Conservation (phyloP, 2,329 filamentous ascomycete species). For the Trichoderma hamatum region DNA sequence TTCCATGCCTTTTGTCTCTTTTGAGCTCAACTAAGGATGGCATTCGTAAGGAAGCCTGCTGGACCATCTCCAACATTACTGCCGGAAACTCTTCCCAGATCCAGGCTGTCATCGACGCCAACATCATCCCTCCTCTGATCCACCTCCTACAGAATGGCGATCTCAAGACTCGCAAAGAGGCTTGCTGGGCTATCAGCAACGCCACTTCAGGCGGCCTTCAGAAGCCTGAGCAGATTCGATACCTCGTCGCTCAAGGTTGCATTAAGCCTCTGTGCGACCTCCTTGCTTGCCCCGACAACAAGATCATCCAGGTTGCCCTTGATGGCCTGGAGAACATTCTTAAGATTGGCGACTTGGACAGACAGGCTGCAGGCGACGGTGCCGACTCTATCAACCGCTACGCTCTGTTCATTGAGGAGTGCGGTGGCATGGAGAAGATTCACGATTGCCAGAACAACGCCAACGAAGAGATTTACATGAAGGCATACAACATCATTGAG, state of each 20-base stretch:
- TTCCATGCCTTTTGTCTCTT: slow-evolving; percentile 89
- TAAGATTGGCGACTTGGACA: slow-evolving; percentile 98
- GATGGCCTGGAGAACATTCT: slow-evolving; percentile 99
- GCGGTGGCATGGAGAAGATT: slow-evolving; percentile 99
- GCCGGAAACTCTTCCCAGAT: slow-evolving; percentile 98
- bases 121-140: slow-evolving; percentile 95
- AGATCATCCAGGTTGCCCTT: slow-evolving; percentile 98
- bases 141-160: slow-evolving; percentile 95
- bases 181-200: slow-evolving; percentile 99
- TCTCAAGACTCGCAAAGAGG: slow-evolving; percentile 98
- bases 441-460: slow-evolving; percentile 99
- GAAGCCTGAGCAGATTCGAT: slow-evolving; percentile 98
- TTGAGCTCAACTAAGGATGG: slow-evolving; percentile 97
- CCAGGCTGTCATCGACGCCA: slow-evolving; percentile 92
- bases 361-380: slow-evolving; percentile 78
- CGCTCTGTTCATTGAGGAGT: slow-evolving; percentile 97
- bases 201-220: slow-evolving; percentile 96
- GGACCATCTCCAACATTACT: slow-evolving; percentile 99
- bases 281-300: slow-evolving; percentile 95
- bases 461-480: slow-evolving; percentile 99
- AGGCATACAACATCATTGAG: slow-evolving; percentile 99
- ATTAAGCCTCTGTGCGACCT: slow-evolving; percentile 97
- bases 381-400: slow-evolving; percentile 90
- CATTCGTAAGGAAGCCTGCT: slow-evolving; percentile 98
- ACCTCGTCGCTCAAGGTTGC: slow-evolving; percentile 89